Evolutionary conservation across 75 land plant species (phyloP), one percentile per base, ranked within the genome.

Genomic region (Gnetum montanum): DNA sequence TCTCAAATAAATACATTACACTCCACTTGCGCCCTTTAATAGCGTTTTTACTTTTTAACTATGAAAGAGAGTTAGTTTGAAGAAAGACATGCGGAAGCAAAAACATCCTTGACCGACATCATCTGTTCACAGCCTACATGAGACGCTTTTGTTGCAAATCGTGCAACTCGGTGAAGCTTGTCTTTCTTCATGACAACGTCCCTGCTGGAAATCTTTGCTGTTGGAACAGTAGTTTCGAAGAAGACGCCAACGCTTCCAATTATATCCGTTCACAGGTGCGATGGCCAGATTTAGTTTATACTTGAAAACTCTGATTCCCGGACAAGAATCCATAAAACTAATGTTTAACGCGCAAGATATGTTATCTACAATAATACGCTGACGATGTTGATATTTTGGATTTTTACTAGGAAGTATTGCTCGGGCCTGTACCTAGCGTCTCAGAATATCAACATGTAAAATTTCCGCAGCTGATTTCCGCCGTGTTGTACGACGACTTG

Each of bases 391-490:
- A 19, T 54, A 6, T 15, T 28, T 6, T 15, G 15, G 19, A 28
- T 27, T n/a, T 15, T 20, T 19, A 13, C 13, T 55, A 61, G 63
- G 63, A 61, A 61, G 18, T 61, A 1, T 20, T 49, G 63, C 35
- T 61, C 18, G 63, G 63, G n/a, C 63, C 63, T 20, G 54, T 61
- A 22, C 63, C 63, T 15, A 61, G 31, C 10, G 22, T 61, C 18
- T 46, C 63, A 3, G 13, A 11, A 25, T n/a, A n/a, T n/a, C 18
- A 49, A 4, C 11, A 53, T 31, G 48, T 46, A 38, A 25, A 34
- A 2, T 31, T 52, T n/a, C 59, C 40, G 28, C 38, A 34, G 24
- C 30, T 63, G 22, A 36, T 54, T 33, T 5, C 23, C 6, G 27
- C 55, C 29, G 22, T 16, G 22, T 59, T 55, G 12, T 43, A 36